These are phyloP conservation scores for Rhizopogon rudus DNA, from an alignment of 768 basidiomycete genomes.

Conservation along the genomic window DNA sequence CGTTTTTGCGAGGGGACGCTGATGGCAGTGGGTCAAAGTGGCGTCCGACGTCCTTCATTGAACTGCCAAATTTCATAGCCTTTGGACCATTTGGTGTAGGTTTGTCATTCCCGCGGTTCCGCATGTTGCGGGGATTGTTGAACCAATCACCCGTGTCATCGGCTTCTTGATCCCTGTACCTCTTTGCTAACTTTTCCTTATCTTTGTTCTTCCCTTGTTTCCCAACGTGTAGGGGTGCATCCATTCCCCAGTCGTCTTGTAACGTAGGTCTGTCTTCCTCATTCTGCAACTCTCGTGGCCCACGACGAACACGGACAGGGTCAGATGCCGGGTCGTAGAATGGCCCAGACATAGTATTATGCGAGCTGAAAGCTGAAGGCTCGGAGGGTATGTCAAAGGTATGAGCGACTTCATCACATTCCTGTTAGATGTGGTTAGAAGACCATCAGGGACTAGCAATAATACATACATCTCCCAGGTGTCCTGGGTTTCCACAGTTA, in stretches of 20 bases:
- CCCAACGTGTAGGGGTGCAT: constrained; percentile 58
- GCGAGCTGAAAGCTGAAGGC: constrained; percentile 61
- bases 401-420: constrained; percentile 48
- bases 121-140: constrained; percentile 29
- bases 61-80: constrained; percentile 32
- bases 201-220: constrained; percentile 59
- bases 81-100: constrained; percentile 18
- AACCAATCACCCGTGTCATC: constrained; percentile 66
- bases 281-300: constrained; percentile 31
- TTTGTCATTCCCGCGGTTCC: constrained; percentile 19
- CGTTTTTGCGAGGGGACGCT: constrained; percentile 15
- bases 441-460: neutral
- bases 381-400: constrained; percentile 40
- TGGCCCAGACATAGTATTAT: constrained; percentile 60
- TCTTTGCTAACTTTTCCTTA: constrained; percentile 48
- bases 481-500: constrained; percentile 68
- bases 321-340: constrained; percentile 47
- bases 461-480: constrained; percentile 71
- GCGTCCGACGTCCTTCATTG: constrained; percentile 23
- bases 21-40: constrained; percentile 15
- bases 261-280: constrained; percentile 24
- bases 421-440: constrained; percentile 33
- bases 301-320: constrained; percentile 26
- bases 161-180: constrained; percentile 43
- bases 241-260: constrained; percentile 41